Evolutionary conservation across 441 rosid species (phyloP).

Genomic region (Croton setiger): DNA sequence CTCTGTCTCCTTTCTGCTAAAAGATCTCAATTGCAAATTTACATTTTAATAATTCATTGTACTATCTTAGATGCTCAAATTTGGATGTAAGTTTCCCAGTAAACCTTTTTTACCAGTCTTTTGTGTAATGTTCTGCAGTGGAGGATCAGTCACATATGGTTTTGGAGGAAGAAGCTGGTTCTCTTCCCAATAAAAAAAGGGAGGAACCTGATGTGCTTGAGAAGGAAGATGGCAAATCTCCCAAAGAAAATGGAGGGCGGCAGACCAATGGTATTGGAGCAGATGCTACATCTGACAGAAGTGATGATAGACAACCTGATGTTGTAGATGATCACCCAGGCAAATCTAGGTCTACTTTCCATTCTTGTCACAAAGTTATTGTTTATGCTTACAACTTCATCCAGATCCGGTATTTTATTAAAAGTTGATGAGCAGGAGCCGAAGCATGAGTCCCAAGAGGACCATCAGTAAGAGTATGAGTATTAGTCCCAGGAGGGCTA

Average conservation of each 20-base stretch:
- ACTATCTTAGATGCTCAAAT: neutral
- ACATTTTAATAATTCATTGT: neutral
- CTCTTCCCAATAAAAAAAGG: constrained; percentile 31
- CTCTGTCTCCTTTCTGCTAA: neutral
- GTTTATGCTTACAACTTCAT: constrained; percentile 42
- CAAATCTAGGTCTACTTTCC: constrained; percentile 80
- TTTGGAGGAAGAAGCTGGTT: constrained; percentile 45
- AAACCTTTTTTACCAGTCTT: neutral
- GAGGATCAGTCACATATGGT: constrained; percentile 36
- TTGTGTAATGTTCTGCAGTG: constrained; percentile 24
- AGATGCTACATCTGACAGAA: constrained; percentile 46
- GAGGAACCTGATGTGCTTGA: constrained; percentile 39
- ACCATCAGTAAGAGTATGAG: constrained; percentile 72
- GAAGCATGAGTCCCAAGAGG: constrained; percentile 84
- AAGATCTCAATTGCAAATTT: neutral
- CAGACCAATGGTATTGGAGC: constrained; percentile 46
- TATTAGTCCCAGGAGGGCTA: constrained; percentile 65
- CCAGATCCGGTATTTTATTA: constrained; percentile 42
- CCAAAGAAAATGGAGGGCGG: constrained; percentile 57
- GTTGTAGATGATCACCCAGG: constrained; percentile 73
- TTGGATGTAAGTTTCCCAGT: neutral
- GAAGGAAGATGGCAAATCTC: constrained; percentile 47
- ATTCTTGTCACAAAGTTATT: constrained; percentile 41
- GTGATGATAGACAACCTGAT: constrained; percentile 74
- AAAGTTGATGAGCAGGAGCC: constrained; percentile 77